Conservation (phyloP, 176 grass and related monocot species). For the Oryza officinalis region DNA sequence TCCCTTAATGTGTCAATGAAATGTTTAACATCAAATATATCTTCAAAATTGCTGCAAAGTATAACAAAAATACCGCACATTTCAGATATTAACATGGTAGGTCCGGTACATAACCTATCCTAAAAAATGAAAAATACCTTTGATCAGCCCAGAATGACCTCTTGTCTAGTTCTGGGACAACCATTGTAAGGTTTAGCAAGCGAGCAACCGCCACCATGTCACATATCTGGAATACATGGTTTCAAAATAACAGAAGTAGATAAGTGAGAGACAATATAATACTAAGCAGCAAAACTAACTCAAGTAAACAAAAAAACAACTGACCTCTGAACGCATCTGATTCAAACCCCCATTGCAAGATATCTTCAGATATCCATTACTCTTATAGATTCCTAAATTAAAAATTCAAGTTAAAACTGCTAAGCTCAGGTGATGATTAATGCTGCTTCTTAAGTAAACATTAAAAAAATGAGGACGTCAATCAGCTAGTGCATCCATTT, state of each 20-base stretch:
- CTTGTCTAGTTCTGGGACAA: conserved; percentile 90
- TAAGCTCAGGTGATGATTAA: not conserved
- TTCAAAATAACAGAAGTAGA: conserved; percentile 16
- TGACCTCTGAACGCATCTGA: conserved; percentile 95
- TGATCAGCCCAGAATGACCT: conserved; percentile 94
- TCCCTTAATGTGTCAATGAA: conserved; percentile 85
- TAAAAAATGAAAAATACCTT: conserved; percentile 58
- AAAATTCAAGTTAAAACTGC: not conserved
- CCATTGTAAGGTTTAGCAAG: conserved; percentile 85
- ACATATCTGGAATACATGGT: conserved; percentile 66
- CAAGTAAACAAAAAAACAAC: conserved; percentile 23
- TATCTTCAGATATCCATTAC: conserved; percentile 88
- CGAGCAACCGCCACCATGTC: conserved; percentile 90
- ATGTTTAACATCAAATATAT: conserved; percentile 92
- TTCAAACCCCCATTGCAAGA: conserved; percentile 98
- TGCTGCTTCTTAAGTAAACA: not conserved
- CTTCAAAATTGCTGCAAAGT: conserved; percentile 71
- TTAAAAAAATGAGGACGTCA: not conserved
- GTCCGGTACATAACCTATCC: conserved; percentile 2
- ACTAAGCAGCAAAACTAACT: conserved; percentile 13
- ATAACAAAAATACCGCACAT: not conserved
- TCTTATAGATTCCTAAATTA: conserved; percentile 71
- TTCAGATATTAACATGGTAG: conserved; percentile 23
- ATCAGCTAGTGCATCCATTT: not conserved
- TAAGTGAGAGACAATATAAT: not conserved